Evolutionary conservation across 2,329 filamentous ascomycete genomes (phyloP).

Genomic region (Dothideomycetes sp.): DNA sequence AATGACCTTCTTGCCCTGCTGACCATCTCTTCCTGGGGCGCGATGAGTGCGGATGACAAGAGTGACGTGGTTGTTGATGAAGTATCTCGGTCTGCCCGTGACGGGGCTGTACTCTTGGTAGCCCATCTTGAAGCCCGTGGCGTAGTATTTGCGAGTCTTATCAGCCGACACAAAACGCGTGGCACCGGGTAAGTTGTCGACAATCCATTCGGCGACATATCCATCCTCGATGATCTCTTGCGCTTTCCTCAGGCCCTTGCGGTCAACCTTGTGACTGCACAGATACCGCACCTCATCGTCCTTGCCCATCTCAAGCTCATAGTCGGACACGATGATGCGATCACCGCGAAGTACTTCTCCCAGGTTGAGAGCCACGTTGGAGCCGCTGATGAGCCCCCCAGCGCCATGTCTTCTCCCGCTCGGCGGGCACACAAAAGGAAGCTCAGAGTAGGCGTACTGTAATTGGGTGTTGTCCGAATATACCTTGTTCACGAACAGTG

Average conservation of each 20-base stretch:
- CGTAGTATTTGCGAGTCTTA: constrained; percentile 77
- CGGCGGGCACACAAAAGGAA: constrained; percentile 77
- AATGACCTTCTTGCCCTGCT: constrained; percentile 64
- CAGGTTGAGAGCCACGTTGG: constrained; percentile 70
- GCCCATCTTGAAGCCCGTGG: constrained; percentile 79
- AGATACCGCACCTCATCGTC: constrained; percentile 64
- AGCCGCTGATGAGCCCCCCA: constrained; percentile 60
- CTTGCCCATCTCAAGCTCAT: constrained; percentile 66
- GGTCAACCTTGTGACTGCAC: constrained; percentile 57
- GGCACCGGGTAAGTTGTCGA: constrained; percentile 80
- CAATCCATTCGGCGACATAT: constrained; percentile 88
- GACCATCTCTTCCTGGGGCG: constrained; percentile 57
- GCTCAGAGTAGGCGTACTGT: constrained; percentile 84
- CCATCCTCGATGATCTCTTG: constrained; percentile 63
- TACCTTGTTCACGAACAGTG: constrained; percentile 83
- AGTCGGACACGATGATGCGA: constrained; percentile 73
- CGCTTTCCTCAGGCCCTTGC: constrained; percentile 54
- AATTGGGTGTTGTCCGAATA: constrained; percentile 82
- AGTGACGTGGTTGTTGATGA: constrained; percentile 80
- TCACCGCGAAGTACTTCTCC: constrained; percentile 82
- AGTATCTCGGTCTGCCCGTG: constrained; percentile 54
- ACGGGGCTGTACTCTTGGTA: constrained; percentile 55
- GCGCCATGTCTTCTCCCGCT: constrained; percentile 56
- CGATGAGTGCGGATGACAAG: constrained; percentile 69
- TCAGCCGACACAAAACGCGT: constrained; percentile 83